Evolutionary conservation across 148 eudicot genomes (phyloP).

Genomic region (Dianthus caryophyllus): DNA sequence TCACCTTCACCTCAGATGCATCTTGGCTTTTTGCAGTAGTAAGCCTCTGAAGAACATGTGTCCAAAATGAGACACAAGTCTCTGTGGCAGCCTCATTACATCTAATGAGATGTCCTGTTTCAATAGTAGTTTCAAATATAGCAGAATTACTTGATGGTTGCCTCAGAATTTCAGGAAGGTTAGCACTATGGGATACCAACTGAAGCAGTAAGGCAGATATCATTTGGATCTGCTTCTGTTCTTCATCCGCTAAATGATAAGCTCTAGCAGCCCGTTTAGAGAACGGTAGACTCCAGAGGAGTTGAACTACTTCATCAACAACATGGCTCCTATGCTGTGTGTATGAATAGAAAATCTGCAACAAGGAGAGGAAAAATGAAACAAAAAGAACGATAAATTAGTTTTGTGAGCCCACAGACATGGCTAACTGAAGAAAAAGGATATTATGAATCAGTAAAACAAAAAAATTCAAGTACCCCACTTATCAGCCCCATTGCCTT

Average conservation of each 20-base stretch:
- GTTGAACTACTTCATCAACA: slow-evolving; percentile 76
- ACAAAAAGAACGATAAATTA: too few relatives aligned
- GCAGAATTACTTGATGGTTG: slow-evolving; percentile 40
- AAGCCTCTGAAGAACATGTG: slow-evolving; percentile 80
- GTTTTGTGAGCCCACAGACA: slow-evolving; percentile 4
- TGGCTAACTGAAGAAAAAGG: slow-evolving; percentile 1
- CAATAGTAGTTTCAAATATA: slow-evolving; percentile 55
- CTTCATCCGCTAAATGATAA: slow-evolving; percentile 92
- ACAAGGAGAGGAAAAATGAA: slow-evolving; percentile 13
- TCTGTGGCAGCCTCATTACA: slow-evolving; percentile 91
- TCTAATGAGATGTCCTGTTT: slow-evolving; percentile 48
- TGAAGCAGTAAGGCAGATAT: slow-evolving; percentile 75
- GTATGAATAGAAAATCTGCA: slow-evolving; percentile 78
- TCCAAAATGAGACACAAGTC: slow-evolving; percentile 89
- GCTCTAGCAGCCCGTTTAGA: slow-evolving; percentile 75
- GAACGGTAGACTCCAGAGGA: slow-evolving; percentile 76
- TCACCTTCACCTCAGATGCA: slow-evolving; percentile 73
- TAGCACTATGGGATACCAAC: slow-evolving; percentile 80
- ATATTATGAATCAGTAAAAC: slow-evolving; percentile 2
- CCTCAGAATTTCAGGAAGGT: slow-evolving; percentile 81
- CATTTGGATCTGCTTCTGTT: slow-evolving; percentile 95
- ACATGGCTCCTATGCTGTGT: slow-evolving; percentile 81
- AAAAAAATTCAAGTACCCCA: slow-evolving; percentile 50
- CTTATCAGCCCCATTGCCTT: slow-evolving; percentile 80
- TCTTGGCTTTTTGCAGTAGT: slow-evolving; percentile 73